Percentiles rank a stretch among this genome's conserved stretches.
Evolutionary conservation across 192 early-diverging fungal species (phyloP).

Genomic region (Backusella morwellensis): DNA sequence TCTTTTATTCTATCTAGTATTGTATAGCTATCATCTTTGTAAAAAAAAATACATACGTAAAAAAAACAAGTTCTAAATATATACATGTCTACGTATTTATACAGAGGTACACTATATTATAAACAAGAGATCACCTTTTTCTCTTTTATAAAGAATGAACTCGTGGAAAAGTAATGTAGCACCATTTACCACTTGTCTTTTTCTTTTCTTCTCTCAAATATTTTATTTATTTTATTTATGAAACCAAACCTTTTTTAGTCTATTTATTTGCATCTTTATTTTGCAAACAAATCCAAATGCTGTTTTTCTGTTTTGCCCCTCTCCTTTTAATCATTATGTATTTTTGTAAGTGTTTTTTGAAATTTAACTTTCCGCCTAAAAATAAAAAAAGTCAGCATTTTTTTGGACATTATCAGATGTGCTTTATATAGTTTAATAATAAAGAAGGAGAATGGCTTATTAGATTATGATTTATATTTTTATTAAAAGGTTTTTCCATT

Average conservation of each 20-base stretch:
- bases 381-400: background rate
- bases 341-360: background rate
- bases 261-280: background rate
- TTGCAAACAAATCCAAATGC: background rate
- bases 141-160: background rate
- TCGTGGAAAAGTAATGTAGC: background rate
- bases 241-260: background rate
- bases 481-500: background rate
- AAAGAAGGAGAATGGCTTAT: background rate
- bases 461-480: background rate
- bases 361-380: background rate
- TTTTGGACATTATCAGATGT: background rate
- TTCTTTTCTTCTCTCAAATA: background rate
- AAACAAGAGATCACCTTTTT: background rate
- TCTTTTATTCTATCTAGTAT: background rate
- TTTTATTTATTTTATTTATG: background rate
- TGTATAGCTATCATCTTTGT: no score
- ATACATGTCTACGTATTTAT: no score
- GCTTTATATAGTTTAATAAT: background rate
- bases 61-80: background rate
- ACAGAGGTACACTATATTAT: no score
- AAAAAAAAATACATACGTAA: no score
- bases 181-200: background rate
- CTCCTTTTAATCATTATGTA: background rate
- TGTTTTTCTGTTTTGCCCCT: background rate